Base-by-base conservation (phyloP, 352 stramenopile genomes). In the Phytophthora rubi region DNA sequence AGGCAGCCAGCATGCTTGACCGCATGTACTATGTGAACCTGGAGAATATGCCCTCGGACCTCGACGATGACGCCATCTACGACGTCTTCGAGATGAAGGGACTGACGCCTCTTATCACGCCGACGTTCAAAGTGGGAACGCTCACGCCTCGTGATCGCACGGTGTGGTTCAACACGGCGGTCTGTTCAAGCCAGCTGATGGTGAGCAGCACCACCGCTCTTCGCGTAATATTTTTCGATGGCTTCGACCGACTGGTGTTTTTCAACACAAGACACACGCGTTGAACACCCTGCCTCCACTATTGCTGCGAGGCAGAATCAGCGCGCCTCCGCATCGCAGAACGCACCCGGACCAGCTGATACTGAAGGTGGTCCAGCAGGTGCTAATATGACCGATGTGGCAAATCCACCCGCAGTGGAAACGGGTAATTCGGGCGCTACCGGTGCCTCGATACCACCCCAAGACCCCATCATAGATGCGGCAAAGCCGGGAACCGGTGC, bases 1-100 rank as follows among this genome's bases (percentile, higher is more conserved):
- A 62, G 53, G 8, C 53, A 4, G 21, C 33, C 30, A 63, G 62
- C 48, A 26, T 51, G 3, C 59, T 48, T 37, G 59, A 66, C 8
- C 59, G 51, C 6, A 23, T 66, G 30, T 66, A 66, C 28, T 66
- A 30, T 28, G 59, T 66, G 13, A 37, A 66, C 18, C 23, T 66
- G 12, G 59, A 33, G 18, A 48, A 51, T 2, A 18, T 60, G 13
- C 49, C 51, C 1, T 60, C 49, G 6, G 33, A 60, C 7, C 39
- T 59, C 1, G 13, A 53, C 28, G 48, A 60, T 3, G 49, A 60
- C 15, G 35, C 13, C 0, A 59, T 69, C 33, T 69, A 69, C 33
- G 53, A 63, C 23, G 59, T 42, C 42, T 68, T 68, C n/a, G 5
- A 12, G 6, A 16, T 3, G 4, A 6, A 57, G 2, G 23, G 53